Conservation (phyloP, 768 basidiomycete genomes). For the Kwoniella newhampshirensis region DNA sequence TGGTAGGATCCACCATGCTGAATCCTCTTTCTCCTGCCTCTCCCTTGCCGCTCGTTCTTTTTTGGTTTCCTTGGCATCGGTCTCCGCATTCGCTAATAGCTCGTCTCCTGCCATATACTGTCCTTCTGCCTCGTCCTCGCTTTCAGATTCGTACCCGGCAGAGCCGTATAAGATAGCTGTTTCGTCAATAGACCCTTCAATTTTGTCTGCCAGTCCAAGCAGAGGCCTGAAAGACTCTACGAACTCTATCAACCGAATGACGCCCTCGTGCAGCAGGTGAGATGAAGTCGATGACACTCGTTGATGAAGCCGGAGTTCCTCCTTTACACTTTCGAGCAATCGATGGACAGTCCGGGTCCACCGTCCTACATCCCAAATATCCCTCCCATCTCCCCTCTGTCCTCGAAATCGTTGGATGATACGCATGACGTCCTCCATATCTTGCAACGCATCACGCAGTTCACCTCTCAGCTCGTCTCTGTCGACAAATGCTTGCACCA, state of each 20-base stretch:
- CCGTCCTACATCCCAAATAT: conserved; percentile 43
- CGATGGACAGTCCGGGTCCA: conserved; percentile 36
- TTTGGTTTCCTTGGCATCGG: conserved; percentile 20
- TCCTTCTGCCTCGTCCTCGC: conserved; percentile 23
- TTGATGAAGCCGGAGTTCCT: conserved; percentile 22
- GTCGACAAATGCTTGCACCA: conserved; percentile 46
- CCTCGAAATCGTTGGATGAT: conserved; percentile 46
- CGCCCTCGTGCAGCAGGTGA: conserved; percentile 18
- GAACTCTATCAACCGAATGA: conserved; percentile 18
- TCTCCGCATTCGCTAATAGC: conserved; percentile 3
- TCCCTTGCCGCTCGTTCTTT: conserved; percentile 28
- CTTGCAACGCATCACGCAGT: conserved; percentile 32
- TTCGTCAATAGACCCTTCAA: conserved; percentile 44
- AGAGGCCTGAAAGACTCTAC: conserved; percentile 21
- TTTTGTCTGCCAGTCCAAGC: conserved; percentile 21
- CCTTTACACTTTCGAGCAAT: conserved; percentile 22
- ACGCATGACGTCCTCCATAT: conserved; percentile 44
- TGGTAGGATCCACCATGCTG: conserved; percentile 45
- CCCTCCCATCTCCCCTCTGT: conserved; percentile 35
- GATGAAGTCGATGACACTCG: neutral
- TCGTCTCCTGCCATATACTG: conserved; percentile 14
- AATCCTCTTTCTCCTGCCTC: conserved; percentile 26
- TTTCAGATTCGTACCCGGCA: conserved; percentile 18
- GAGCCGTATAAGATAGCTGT: conserved; percentile 21
- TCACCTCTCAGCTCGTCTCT: conserved; percentile 41